These are phyloP conservation scores for Pseudocercospora musae DNA, from an alignment of 2,329 filamentous ascomycete species.

Conservation along the genomic window DNA sequence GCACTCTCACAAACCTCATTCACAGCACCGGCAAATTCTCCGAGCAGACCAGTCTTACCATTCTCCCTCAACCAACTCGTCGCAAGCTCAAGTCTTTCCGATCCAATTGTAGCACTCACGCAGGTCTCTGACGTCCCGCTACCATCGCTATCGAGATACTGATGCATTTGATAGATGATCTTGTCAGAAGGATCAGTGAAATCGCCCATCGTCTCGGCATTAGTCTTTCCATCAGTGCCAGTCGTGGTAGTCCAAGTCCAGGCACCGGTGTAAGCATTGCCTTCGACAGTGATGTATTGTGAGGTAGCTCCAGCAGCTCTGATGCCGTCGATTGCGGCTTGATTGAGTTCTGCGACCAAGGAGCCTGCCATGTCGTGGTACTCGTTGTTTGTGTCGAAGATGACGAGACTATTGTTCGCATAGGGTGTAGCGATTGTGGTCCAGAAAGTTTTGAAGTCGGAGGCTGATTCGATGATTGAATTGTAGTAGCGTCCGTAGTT, in stretches of 20 bases:
- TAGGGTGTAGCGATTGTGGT: conserved; percentile 40
- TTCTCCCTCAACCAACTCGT: conserved; percentile 55
- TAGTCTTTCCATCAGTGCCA: conserved; percentile 41
- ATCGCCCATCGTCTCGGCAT: conserved; percentile 43
- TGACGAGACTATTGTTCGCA: conserved; percentile 42
- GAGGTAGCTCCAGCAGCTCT: conserved; percentile 42
- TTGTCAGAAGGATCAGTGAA: conserved; percentile 54
- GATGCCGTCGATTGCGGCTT: conserved; percentile 48
- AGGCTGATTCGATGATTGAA: conserved; percentile 44
- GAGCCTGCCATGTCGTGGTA: conserved; percentile 44
- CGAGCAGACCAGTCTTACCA: conserved; percentile 52
- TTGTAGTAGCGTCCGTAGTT: conserved; percentile 51
- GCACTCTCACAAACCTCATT: conserved; percentile 52
- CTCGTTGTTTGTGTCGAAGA: conserved; percentile 50
- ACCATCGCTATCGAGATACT: conserved; percentile 58
- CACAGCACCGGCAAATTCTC: conserved; percentile 54
- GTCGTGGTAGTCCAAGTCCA: conserved; percentile 51
- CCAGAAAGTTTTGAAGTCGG: conserved; percentile 46
- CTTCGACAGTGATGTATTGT: conserved; percentile 62
- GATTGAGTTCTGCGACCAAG: conserved; percentile 47
- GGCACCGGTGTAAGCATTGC: conserved; percentile 49
- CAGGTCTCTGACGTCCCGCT: conserved; percentile 52
- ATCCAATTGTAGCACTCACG: conserved; percentile 53
- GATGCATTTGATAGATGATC: conserved; percentile 61
- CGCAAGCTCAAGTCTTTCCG: conserved; percentile 49